Percentiles rank a stretch among this genome's conserved stretches.
These are phyloP conservation scores for Phaffia australis DNA, from an alignment of 768 basidiomycete species.

Conservation along the genomic window DNA sequence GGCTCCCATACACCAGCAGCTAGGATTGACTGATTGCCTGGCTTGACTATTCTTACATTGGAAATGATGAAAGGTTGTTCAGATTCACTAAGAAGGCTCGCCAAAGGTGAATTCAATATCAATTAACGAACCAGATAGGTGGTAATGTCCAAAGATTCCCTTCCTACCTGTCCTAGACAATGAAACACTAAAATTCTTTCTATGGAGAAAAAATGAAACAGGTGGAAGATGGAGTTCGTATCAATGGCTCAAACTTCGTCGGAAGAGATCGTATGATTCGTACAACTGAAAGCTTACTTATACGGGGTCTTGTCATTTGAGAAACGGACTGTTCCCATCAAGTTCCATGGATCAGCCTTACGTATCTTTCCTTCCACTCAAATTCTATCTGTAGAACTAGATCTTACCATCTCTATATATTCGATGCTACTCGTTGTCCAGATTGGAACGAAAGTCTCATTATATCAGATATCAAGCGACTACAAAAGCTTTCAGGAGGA, in stretches of 20 bases:
- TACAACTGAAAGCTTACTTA: conserved; percentile 42
- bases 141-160: conserved; percentile 59
- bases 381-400: conserved; percentile 9
- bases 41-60: conserved; percentile 33
- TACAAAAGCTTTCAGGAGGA: too few species aligned
- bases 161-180: conserved; percentile 84
- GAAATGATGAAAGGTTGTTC: conserved; percentile 23
- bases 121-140: conserved; percentile 28
- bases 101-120: conserved; percentile 7
- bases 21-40: conserved; percentile 59
- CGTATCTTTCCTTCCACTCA: not conserved
- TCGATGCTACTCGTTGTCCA: conserved; percentile 46
- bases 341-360: not conserved
- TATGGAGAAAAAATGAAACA: too few species aligned
- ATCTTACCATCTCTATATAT: conserved; percentile 68
- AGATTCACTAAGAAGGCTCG: not conserved
- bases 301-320: conserved; percentile 71
- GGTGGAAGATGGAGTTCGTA: not conserved
- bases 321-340: conserved; percentile 49
- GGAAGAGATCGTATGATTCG: not conserved
- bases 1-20: conserved; percentile 45
- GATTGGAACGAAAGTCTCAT: not conserved
- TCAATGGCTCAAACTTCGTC: not conserved
- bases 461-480: too few species aligned
- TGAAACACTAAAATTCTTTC: conserved; percentile 57